phyloP scores from a whole-genome alignment of 192 early-diverging fungal genomes.

The Lobosporangium transversale region DNA sequence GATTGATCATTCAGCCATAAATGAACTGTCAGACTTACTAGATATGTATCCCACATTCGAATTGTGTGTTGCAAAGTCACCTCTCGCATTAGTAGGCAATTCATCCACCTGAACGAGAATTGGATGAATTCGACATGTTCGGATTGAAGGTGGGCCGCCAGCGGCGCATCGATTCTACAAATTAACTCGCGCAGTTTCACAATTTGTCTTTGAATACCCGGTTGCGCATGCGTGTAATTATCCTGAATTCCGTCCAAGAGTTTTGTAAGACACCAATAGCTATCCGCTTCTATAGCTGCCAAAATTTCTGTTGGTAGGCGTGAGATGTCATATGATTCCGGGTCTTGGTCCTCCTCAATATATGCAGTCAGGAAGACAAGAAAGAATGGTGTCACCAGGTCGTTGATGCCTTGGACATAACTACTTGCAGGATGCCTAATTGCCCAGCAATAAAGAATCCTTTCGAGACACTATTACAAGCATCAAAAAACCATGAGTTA shows the following conservation, averaged over 20 bases:
- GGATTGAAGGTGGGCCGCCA: constrained; percentile 83
- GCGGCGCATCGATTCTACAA: constrained; percentile 87
- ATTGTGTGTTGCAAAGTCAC: constrained; percentile 86
- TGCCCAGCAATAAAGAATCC: constrained; percentile 96
- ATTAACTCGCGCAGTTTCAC: constrained; percentile 90
- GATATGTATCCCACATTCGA: constrained; percentile 99
- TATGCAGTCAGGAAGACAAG: constrained; percentile 86
- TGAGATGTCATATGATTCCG: constrained; percentile 63
- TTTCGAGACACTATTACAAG: constrained; percentile 77
- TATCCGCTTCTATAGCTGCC: constrained; percentile 89
- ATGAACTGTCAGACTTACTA: constrained; percentile 57
- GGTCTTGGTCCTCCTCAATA: constrained; percentile 68
- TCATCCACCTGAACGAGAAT: constrained; percentile 99
- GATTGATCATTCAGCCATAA: too few relatives aligned
- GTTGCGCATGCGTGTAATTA: constrained; percentile 97
- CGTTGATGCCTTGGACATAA: constrained; percentile 99
- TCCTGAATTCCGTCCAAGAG: constrained; percentile 99
- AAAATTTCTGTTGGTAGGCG: constrained; percentile 64
- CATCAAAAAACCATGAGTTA: not conserved
- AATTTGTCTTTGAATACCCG: constrained; percentile 95
- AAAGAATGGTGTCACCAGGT: constrained; percentile 96
- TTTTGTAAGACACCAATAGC: constrained; percentile 97
- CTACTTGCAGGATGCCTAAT: constrained; percentile 98
- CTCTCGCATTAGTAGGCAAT: constrained; percentile 98
- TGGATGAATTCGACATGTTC: constrained; percentile 98